Percentiles rank a stretch among this genome's conserved stretches.
Conservation (phyloP, 495 filamentous ascomycete species). For the Cryomyces antarcticus region DNA sequence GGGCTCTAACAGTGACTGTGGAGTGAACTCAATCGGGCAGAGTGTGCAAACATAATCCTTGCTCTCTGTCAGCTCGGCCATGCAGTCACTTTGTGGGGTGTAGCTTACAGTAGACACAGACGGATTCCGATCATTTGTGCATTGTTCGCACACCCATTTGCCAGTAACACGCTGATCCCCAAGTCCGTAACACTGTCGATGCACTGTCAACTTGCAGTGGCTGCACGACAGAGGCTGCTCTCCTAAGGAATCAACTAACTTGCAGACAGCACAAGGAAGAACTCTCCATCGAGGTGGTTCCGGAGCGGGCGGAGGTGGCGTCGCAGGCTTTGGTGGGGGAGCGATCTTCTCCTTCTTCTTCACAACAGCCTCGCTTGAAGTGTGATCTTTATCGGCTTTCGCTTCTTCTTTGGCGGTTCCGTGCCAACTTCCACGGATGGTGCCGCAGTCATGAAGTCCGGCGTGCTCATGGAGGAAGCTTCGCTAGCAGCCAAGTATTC, state of each 20-base stretch:
- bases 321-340: constrained; percentile 43
- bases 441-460: constrained; percentile 23
- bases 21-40: constrained; percentile 57
- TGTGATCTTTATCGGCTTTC: constrained; percentile 26
- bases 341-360: constrained; percentile 39
- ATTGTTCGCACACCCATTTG: constrained; percentile 95
- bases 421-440: constrained; percentile 22
- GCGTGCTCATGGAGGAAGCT: constrained; percentile 27
- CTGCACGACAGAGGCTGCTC: constrained; percentile 58
- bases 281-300: constrained; percentile 15
- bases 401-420: constrained; percentile 37
- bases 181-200: constrained; percentile 81
- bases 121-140: constrained; percentile 74
- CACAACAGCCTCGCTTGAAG: constrained; percentile 25
- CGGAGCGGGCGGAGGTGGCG: constrained; percentile 17
- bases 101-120: constrained; percentile 57
- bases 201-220: constrained; percentile 82
- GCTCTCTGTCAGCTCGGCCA: constrained; percentile 11
- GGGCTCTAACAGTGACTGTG: constrained; percentile 67
- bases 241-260: constrained; percentile 44
- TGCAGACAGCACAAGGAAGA: constrained; percentile 73
- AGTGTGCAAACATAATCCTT: constrained; percentile 80
- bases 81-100: not conserved
- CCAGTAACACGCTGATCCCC: constrained; percentile 37
- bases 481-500: constrained; percentile 44